phyloP scores from a whole-genome alignment of 345 rosid genomes.

The Zanthoxylum bungeanum region DNA sequence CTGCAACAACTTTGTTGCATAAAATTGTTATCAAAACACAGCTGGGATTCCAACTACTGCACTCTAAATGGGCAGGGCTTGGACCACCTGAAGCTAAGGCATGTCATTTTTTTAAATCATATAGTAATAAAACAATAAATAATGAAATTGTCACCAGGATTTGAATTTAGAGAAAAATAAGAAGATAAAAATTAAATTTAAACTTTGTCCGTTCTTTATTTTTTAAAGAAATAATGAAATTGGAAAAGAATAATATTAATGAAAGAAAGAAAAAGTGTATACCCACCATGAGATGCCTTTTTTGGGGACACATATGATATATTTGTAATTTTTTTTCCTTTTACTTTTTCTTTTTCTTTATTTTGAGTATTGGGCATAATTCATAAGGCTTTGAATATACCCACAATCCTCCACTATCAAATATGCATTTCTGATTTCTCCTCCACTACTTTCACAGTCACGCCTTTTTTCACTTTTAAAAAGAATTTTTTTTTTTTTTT shows the following conservation, averaged over 20 bases:
- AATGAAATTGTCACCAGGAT: neutral
- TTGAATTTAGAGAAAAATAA: neutral
- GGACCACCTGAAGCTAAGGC: slow-evolving; percentile 17
- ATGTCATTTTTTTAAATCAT: neutral
- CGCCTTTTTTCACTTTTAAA: neutral
- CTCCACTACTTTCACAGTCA: slow-evolving; percentile 15
- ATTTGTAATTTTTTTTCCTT: neutral
- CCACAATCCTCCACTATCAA: slow-evolving; percentile 15
- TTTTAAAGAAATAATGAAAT: too few species aligned
- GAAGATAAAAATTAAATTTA: too few species aligned
- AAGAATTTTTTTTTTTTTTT: too few species aligned
- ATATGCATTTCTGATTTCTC: slow-evolving; percentile 15
- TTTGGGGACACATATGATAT: neutral
- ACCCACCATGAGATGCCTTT: slow-evolving; percentile 15
- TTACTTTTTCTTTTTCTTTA: too few species aligned
- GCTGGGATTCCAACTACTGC: slow-evolving; percentile 12
- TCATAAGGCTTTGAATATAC: slow-evolving; percentile 17
- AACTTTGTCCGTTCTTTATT: too few species aligned
- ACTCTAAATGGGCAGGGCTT: slow-evolving; percentile 33
- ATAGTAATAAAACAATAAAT: too few species aligned
- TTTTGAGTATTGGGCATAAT: slow-evolving; percentile 3
- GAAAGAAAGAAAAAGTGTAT: slow-evolving; percentile 20
- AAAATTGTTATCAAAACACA: slow-evolving; percentile 1
- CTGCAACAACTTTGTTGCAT: neutral
- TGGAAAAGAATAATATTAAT: slow-evolving; percentile 2